These are phyloP conservation scores for Debaryomyces tyrocola DNA, from an alignment of 805 yeast species.

Conservation along the genomic window DNA sequence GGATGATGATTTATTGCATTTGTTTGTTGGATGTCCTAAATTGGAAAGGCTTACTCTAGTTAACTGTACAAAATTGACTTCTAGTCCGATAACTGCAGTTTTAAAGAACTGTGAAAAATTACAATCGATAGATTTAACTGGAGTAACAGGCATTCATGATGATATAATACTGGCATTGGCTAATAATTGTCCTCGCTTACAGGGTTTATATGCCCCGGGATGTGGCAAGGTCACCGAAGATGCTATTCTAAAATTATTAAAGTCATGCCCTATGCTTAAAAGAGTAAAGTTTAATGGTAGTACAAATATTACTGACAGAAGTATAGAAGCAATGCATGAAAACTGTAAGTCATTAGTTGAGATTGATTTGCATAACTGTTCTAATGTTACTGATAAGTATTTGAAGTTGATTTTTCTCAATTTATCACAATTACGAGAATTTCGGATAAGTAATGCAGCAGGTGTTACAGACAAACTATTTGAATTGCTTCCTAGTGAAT, in stretches of 20 bases:
- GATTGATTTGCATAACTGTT: slow-evolving; percentile 83
- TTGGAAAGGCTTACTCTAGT: slow-evolving; percentile 85
- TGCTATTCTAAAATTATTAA: slow-evolving; percentile 59
- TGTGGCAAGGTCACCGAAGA: slow-evolving; percentile 69
- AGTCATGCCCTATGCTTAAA: slow-evolving; percentile 70
- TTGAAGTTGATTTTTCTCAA: slow-evolving; percentile 57
- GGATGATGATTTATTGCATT: slow-evolving; percentile 59
- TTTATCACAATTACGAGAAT: slow-evolving; percentile 76
- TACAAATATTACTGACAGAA: slow-evolving; percentile 59
- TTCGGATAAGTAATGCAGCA: slow-evolving; percentile 72
- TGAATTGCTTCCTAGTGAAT: slow-evolving; percentile 47
- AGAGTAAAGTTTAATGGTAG: slow-evolving; percentile 81
- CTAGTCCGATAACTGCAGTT: slow-evolving; percentile 59
- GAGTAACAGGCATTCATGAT: slow-evolving; percentile 65
- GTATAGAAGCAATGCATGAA: slow-evolving; percentile 59
- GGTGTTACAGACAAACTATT: slow-evolving; percentile 71
- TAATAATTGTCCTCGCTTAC: slow-evolving; percentile 68
- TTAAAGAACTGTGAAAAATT: slow-evolving; percentile 65
- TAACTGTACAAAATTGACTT: slow-evolving; percentile 67
- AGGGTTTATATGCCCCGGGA: slow-evolving; percentile 87
- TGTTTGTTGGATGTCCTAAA: slow-evolving; percentile 68
- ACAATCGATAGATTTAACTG: slow-evolving; percentile 86
- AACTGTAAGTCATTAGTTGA: slow-evolving; percentile 82
- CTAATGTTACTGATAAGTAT: slow-evolving; percentile 66
- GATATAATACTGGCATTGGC: slow-evolving; percentile 70